Conservation (phyloP, 2,329 filamentous ascomycete species). For the Lachnellula hyalina region DNA sequence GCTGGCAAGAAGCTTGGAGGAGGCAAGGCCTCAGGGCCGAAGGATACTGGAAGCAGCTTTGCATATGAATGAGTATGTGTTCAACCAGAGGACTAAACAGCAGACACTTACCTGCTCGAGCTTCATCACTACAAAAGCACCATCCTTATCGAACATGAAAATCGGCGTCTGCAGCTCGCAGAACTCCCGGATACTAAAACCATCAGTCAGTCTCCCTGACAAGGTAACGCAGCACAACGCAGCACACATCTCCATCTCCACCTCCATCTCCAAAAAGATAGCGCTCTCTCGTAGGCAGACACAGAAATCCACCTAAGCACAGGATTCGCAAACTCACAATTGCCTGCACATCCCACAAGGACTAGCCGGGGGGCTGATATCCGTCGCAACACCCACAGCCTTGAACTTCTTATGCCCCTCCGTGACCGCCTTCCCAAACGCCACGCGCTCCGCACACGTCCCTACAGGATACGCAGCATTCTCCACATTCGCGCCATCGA, state of each 20-base stretch:
- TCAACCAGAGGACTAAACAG: neutral
- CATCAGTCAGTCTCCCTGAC: conserved; percentile 3
- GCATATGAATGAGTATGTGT: neutral
- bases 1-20: conserved; percentile 20
- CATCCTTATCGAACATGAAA: conserved; percentile 87
- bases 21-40: conserved; percentile 55
- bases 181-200: conserved; percentile 67
- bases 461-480: conserved; percentile 88
- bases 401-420: conserved; percentile 48
- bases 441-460: conserved; percentile 93
- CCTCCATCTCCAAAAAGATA: neutral
- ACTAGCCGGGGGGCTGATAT: conserved; percentile 62
- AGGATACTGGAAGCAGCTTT: conserved; percentile 63
- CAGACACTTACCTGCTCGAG: conserved; percentile 55
- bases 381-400: conserved; percentile 80
- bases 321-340: conserved; percentile 53
- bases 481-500: conserved; percentile 80
- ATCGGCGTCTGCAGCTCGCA: conserved; percentile 65
- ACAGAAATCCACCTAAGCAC: neutral
- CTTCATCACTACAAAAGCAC: conserved; percentile 63
- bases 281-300: too few relatives aligned
- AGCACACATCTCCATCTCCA: neutral
- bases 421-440: conserved; percentile 72
- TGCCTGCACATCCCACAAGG: conserved; percentile 97
- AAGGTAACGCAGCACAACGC: neutral